Evolutionary conservation across 129 eudicot genomes (phyloP).

Genomic region (Helichrysum umbraculigerum): DNA sequence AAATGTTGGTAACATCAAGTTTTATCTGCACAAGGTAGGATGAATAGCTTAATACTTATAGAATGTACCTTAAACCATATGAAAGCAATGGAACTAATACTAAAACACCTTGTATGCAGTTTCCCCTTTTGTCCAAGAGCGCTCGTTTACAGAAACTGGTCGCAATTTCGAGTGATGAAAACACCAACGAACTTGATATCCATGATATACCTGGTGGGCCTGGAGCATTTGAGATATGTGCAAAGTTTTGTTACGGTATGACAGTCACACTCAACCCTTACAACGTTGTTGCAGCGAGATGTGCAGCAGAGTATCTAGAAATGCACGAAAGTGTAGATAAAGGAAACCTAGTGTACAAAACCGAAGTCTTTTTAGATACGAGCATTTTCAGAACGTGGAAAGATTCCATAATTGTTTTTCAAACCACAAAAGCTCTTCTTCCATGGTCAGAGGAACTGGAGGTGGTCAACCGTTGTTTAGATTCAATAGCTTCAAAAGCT

Average conservation of each 20-base stretch:
- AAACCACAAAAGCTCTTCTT: constrained; percentile 70
- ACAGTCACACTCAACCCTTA: constrained; percentile 81
- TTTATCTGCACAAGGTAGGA: constrained; percentile 84
- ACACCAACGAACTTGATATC: constrained; percentile 46
- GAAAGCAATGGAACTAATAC: constrained; percentile 4
- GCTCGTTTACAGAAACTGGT: constrained; percentile 63
- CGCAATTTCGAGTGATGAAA: constrained; percentile 46
- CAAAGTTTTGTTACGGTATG: constrained; percentile 89
- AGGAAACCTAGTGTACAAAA: constrained; percentile 78
- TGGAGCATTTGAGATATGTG: constrained; percentile 79
- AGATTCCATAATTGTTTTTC: constrained; percentile 89
- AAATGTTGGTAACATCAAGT: constrained; percentile 68
- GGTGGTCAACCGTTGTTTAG: constrained; percentile 68
- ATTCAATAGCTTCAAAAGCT: constrained; percentile 74
- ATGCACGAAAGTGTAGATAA: constrained; percentile 77
- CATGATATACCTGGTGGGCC: constrained; percentile 91
- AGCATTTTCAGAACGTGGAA: constrained; percentile 88
- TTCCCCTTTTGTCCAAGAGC: constrained; percentile 86
- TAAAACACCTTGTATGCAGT: constrained; percentile 43
- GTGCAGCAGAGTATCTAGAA: constrained; percentile 93
- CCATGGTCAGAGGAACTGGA: constrained; percentile 86
- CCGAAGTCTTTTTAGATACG: constrained; percentile 78
- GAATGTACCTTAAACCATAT: neutral
- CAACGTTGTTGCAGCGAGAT: constrained; percentile 79
- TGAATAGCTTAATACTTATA: neutral